These are phyloP conservation scores for Nidula microcarpa DNA, from an alignment of 768 basidiomycete species.

Conservation along the genomic window DNA sequence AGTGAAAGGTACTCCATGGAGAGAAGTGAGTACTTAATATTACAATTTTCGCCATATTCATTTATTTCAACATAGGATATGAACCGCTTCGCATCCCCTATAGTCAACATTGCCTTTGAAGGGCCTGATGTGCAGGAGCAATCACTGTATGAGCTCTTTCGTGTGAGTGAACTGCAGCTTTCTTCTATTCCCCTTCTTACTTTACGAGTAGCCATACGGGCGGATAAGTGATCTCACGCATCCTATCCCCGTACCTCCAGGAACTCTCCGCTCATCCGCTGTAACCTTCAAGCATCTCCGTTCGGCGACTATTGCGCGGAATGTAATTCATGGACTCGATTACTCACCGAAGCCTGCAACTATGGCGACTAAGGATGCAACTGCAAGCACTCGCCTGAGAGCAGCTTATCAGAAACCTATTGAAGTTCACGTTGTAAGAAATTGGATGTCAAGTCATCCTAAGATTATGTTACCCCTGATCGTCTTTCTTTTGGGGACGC, in stretches of 20 bases:
- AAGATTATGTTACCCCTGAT: constrained; percentile 76
- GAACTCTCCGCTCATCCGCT: constrained; percentile 61
- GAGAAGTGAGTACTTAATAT: constrained; percentile 51
- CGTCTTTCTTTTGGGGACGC: constrained; percentile 83
- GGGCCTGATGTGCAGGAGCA: constrained; percentile 87
- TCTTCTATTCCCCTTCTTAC: constrained; percentile 1
- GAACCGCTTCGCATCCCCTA: constrained; percentile 70
- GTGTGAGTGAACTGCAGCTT: constrained; percentile 41
- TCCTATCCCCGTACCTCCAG: constrained; percentile 60
- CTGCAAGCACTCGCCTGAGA: constrained; percentile 38
- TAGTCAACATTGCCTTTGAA: constrained; percentile 79
- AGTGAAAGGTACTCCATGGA: constrained; percentile 78
- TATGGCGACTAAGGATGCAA: constrained; percentile 18
- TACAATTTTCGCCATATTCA: not conserved
- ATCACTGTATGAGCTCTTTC: constrained; percentile 68
- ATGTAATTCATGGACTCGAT: constrained; percentile 66
- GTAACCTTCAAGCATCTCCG: constrained; percentile 61
- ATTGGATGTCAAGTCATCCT: constrained; percentile 87
- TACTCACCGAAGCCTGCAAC: constrained; percentile 19
- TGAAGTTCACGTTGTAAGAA: constrained; percentile 62
- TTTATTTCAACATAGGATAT: constrained; percentile 58
- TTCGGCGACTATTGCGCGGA: constrained; percentile 79
- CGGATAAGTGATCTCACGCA: constrained; percentile 64
- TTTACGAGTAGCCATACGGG: constrained; percentile 60
- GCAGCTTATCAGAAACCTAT: constrained; percentile 61